Evolutionary conservation across 441 rosid genomes (phyloP).

Genomic region (Erodium texanum): DNA sequence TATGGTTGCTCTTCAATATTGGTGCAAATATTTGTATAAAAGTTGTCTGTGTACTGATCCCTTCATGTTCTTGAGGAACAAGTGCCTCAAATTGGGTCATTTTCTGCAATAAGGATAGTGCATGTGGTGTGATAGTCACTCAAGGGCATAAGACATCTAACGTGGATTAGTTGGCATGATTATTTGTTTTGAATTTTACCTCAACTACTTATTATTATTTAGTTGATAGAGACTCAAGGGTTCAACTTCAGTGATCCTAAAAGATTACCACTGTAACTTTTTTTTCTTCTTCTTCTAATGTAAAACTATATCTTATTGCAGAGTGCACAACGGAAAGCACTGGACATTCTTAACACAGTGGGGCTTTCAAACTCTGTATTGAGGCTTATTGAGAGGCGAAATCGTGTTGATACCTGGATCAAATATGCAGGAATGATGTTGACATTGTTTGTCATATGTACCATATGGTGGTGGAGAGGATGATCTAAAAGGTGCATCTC

Average conservation of each 20-base stretch:
- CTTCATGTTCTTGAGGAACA: background rate
- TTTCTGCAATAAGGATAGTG: background rate
- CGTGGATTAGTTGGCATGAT: background rate
- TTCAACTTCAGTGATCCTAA: background rate
- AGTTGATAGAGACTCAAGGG: background rate
- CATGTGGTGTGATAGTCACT: background rate
- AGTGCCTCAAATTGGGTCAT: background rate
- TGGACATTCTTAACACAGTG: conserved; percentile 84
- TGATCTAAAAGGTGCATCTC: conserved; percentile 21
- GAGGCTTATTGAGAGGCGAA: conserved; percentile 90
- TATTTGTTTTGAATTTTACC: too few relatives aligned
- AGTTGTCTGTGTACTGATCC: background rate
- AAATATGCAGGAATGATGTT: conserved; percentile 72
- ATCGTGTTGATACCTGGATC: conserved; percentile 80
- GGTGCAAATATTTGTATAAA: background rate
- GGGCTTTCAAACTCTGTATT: conserved; percentile 86
- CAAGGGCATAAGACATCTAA: background rate
- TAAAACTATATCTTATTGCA: conserved; percentile 22
- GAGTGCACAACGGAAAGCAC: conserved; percentile 89
- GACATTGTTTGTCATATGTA: conserved; percentile 48
- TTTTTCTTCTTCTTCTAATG: too few relatives aligned
- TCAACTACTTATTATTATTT: too few relatives aligned
- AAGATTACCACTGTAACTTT: too few relatives aligned
- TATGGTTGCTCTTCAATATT: background rate
- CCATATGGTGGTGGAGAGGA: conserved; percentile 57